Percentiles rank a stretch among this genome's conserved stretches.
These are phyloP conservation scores for Suillus decipiens DNA, from an alignment of 768 basidiomycete genomes.

Conservation along the genomic window DNA sequence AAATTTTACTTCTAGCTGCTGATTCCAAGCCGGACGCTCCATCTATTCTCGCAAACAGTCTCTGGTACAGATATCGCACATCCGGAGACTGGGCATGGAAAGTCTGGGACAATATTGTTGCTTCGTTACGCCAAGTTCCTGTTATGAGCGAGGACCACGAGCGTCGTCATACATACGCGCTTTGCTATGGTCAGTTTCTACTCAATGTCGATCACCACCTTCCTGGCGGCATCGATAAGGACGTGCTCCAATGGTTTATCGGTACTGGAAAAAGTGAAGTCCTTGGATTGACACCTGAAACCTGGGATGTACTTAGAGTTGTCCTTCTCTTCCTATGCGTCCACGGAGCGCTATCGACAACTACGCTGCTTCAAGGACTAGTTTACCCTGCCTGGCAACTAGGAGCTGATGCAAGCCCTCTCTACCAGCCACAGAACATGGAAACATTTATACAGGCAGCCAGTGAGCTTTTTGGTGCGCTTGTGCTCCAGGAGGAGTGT, in stretches of 20 bases:
- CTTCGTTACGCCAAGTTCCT: constrained; percentile 70
- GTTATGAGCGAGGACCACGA: constrained; percentile 49
- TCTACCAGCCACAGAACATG: constrained; percentile 41
- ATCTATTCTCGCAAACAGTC: constrained; percentile 67
- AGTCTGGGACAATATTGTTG: constrained; percentile 82
- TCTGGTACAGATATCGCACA: constrained; percentile 83
- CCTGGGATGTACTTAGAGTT: constrained; percentile 66
- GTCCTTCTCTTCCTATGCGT: constrained; percentile 66
- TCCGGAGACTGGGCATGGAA: constrained; percentile 77
- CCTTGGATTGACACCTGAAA: constrained; percentile 54
- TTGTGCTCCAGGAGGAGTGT: constrained; percentile 58
- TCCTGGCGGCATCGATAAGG: constrained; percentile 68
- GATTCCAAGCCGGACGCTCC: constrained; percentile 62
- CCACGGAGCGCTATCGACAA: constrained; percentile 68
- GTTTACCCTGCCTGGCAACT: constrained; percentile 79
- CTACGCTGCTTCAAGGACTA: constrained; percentile 70
- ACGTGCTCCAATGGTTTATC: constrained; percentile 71
- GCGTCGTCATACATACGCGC: constrained; percentile 52
- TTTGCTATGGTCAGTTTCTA: constrained; percentile 71
- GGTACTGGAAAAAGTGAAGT: constrained; percentile 69
- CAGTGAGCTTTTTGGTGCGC: constrained; percentile 58
- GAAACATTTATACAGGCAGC: constrained; percentile 60
- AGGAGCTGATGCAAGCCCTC: constrained; percentile 42
- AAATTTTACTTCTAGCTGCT: constrained; percentile 66
- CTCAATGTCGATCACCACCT: constrained; percentile 76